Percentiles rank a stretch among this genome's conserved stretches.
Conservation (phyloP, 1,139 yeast species). For the Saccharomyces hybrid region DNA sequence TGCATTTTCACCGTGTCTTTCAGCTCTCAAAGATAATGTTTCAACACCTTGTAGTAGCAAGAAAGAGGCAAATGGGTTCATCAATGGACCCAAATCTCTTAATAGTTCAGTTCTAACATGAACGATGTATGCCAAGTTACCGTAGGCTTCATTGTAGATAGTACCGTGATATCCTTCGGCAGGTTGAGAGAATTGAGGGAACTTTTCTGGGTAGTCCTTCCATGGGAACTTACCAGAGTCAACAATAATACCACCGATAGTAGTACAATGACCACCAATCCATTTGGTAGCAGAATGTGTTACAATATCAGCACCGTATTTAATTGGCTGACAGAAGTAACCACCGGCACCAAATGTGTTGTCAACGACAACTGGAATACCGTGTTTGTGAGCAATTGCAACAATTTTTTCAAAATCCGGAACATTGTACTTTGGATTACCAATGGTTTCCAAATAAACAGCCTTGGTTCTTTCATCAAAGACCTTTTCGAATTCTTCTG, state of each 20-base stretch:
- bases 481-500: constrained; percentile 60
- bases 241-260: constrained; percentile 85
- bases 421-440: constrained; percentile 87
- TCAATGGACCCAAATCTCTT: constrained; percentile 86
- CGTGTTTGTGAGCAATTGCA: constrained; percentile 75
- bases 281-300: constrained; percentile 93
- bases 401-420: constrained; percentile 81
- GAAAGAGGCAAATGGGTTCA: constrained; percentile 86
- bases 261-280: constrained; percentile 97
- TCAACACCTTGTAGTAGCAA: constrained; percentile 84
- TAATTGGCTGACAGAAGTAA: constrained; percentile 72
- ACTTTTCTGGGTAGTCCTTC: constrained; percentile 75
- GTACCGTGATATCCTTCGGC: constrained; percentile 91
- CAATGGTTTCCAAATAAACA: constrained; percentile 81
- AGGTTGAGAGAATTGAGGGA: constrained; percentile 85
- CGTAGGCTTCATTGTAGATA: constrained; percentile 72
- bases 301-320: constrained; percentile 80
- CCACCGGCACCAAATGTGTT: constrained; percentile 99
- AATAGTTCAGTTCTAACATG: constrained; percentile 78
- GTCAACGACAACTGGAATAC: constrained; percentile 88
- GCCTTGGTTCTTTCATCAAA: constrained; percentile 87
- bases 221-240: constrained; percentile 93
- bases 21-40: constrained; percentile 86
- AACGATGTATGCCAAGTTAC: constrained; percentile 68
- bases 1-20: constrained; percentile 85